Percentiles rank a stretch among this genome's conserved stretches.
Evolutionary conservation across 129 eudicot species (phyloP).

Genomic region (Escallonia herrerae): DNA sequence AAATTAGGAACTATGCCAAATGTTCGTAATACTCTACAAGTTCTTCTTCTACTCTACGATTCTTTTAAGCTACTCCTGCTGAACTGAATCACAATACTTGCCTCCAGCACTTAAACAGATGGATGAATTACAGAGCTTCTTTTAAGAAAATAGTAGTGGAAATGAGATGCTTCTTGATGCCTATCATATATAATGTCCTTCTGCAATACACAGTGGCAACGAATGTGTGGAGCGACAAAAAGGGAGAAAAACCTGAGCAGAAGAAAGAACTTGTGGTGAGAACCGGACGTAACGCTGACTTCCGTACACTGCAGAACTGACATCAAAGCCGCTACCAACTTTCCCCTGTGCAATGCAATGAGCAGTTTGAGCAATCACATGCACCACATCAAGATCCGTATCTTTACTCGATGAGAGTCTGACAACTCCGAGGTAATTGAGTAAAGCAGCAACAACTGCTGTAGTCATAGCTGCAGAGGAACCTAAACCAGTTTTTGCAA

Average conservation of each 20-base stretch:
- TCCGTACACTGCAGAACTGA: constrained; percentile 94
- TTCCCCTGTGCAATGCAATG: constrained; percentile 98
- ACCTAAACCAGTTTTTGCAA: constrained; percentile 97
- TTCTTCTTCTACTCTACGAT: too few species aligned
- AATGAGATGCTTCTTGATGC: too few species aligned
- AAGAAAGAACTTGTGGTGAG: constrained; percentile 86
- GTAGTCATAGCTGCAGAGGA: constrained; percentile 99
- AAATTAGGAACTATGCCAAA: too few species aligned
- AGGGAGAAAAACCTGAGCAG: constrained; percentile 70
- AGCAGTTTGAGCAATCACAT: constrained; percentile 83
- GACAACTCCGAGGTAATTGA: constrained; percentile 78
- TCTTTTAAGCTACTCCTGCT: too few species aligned
- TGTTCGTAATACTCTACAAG: too few species aligned
- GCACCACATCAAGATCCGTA: constrained; percentile 61
- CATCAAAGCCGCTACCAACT: constrained; percentile 97
- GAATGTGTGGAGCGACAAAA: neutral
- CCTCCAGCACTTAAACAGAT: too few species aligned
- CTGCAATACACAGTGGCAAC: too few species aligned
- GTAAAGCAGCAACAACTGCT: constrained; percentile 90
- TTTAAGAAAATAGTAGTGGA: too few species aligned
- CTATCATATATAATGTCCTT: too few species aligned
- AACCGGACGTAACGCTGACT: constrained; percentile 95
- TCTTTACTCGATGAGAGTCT: constrained; percentile 36
- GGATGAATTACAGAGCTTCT: too few species aligned
- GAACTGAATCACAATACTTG: too few species aligned